Conservation (phyloP, 306 rosid genomes). For the Acacia confusa region DNA sequence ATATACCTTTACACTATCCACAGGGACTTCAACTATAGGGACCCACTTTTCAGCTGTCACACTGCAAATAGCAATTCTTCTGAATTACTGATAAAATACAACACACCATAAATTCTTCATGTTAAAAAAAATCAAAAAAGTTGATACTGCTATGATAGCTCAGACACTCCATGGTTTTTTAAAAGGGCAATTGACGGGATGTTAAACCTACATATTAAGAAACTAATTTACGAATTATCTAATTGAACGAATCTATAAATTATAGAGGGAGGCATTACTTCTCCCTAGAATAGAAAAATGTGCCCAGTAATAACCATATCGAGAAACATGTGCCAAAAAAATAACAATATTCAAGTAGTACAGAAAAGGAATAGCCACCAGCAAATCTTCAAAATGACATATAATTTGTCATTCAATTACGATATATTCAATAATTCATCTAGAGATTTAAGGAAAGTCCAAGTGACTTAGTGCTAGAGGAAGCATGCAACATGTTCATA, state of each 20-base stretch:
- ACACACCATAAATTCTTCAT: not conserved
- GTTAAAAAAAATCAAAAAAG: not conserved
- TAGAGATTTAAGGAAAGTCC: slow-evolving; percentile 4
- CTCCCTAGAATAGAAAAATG: not conserved
- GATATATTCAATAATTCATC: not conserved
- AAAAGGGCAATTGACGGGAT: too few species aligned
- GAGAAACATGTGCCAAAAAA: not conserved
- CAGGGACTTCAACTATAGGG: slow-evolving; percentile 87
- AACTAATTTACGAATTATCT: not conserved
- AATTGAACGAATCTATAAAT: not conserved
- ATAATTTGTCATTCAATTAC: not conserved
- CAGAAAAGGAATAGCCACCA: not conserved
- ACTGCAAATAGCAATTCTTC: slow-evolving; percentile 45
- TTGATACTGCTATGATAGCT: not conserved
- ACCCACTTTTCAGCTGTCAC: slow-evolving; percentile 99
- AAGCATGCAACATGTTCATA: slow-evolving; percentile 8
- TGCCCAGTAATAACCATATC: not conserved
- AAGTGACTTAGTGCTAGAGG: not conserved
- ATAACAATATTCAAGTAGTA: not conserved
- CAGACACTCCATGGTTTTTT: not conserved
- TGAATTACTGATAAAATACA: slow-evolving; percentile 12
- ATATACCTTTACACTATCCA: slow-evolving; percentile 72
- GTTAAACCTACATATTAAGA: not conserved
- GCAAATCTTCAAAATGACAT: not conserved
- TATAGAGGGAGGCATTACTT: not conserved